Evolutionary conservation across 768 basidiomycete species (phyloP).

Genomic region (Mycena sanguinolenta): DNA sequence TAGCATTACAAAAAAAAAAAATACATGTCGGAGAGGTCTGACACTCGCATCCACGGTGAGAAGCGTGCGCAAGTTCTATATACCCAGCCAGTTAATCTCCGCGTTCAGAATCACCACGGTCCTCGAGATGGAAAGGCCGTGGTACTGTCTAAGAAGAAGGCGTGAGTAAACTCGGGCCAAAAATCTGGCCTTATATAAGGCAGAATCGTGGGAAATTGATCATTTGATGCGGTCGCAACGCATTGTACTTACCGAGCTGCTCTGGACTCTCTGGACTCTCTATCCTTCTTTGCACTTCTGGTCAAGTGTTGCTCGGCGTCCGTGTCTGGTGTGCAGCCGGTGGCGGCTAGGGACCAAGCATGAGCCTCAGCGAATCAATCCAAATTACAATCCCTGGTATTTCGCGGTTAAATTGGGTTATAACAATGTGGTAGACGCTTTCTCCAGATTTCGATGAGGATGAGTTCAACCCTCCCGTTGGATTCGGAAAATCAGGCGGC

Average conservation of each 20-base stretch:
- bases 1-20: not conserved
- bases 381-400: conserved; percentile 78
- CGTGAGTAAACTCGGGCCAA: not conserved
- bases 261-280: too few relatives aligned
- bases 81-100: conserved; percentile 30
- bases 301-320: conserved; percentile 30
- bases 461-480: conserved; percentile 72
- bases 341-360: conserved; percentile 3
- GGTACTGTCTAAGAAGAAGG: conserved; percentile 34
- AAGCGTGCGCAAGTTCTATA: conserved; percentile 35
- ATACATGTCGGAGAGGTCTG: conserved; percentile 33
- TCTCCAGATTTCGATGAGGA: conserved; percentile 83
- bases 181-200: not conserved
- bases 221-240: not conserved
- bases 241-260: too few relatives aligned
- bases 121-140: not conserved
- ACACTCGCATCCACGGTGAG: conserved; percentile 25
- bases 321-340: conserved; percentile 17
- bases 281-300: conserved; percentile 30
- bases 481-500: conserved; percentile 74
- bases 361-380: conserved; percentile 54
- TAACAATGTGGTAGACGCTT: conserved; percentile 28
- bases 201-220: not conserved
- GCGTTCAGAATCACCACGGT: conserved; percentile 31
- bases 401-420: conserved; percentile 7